Evolutionary conservation across 768 basidiomycete genomes (phyloP), one percentile per base, ranked within the genome.

Genomic region (Naganishia onofrii): DNA sequence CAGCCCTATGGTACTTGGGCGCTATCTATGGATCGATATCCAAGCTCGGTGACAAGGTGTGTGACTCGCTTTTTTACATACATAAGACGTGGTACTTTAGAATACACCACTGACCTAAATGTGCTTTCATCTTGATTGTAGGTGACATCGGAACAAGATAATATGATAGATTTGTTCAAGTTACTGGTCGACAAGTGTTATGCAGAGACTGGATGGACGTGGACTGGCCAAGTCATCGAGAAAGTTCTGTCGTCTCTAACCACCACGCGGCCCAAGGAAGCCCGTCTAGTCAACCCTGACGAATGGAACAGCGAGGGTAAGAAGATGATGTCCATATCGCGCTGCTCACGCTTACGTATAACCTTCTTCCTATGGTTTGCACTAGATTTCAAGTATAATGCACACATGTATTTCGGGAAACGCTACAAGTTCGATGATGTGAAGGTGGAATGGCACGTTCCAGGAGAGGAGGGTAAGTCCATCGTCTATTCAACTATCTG

Each of bases 401-500:
- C 91, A 75, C 87, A 90, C 78, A 84, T 83, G 23, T 84, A 87
- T 74, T 93, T 92, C 92, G 92, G 92, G 9, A 90, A 90, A 75
- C 78, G 89, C 15, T 92, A 90, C 79, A 83, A 83, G 26, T 83
- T 87, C 15, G 84, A 87, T 52, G 89, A 93, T 42, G 86, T 92
- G 71, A 85, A 85, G 79, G 89, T 91, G 75, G 88, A 91, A 0
- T 95, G 92, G 92, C 91, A 93, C 80, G 84, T 88, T 8, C 91
- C 93, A 0, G 83, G 83, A 51, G 77, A 80, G 0, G 84, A 84
- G n/a, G 58, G 68, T 69, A 53, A 57, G 46, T 29, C 10, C 28
- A 17, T 19, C 28, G 29, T 36, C 7, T 36, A 7, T n/a, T 3
- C 13, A 29, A 46, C 21, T 21, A 15, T 9, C 44, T 34, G 7